Conservation (phyloP, 352 stramenopile genomes). For the Pythium phragmiticola region DNA sequence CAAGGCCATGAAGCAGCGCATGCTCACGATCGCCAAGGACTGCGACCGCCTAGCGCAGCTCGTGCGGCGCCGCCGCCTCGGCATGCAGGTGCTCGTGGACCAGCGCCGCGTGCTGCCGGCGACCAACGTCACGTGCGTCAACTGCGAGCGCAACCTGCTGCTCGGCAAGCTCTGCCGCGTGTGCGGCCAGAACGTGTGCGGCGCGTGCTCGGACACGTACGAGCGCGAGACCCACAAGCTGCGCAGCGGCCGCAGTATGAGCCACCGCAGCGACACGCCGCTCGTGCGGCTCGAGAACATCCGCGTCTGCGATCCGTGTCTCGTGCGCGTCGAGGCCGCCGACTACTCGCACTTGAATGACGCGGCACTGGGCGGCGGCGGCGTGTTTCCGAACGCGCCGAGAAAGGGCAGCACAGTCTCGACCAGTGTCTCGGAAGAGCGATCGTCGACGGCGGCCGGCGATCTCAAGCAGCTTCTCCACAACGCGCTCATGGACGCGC, state of each 20-base stretch:
- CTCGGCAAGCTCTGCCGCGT: slow-evolving; percentile 49
- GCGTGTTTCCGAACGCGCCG: slow-evolving; percentile 31
- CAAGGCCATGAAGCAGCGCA: slow-evolving; percentile 20
- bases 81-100: slow-evolving; percentile 51
- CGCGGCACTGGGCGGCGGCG: slow-evolving; percentile 20
- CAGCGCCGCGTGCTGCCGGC: slow-evolving; percentile 37
- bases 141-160: slow-evolving; percentile 44
- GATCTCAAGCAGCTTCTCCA: slow-evolving; percentile 41
- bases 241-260: not conserved
- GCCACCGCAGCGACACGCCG: not conserved
- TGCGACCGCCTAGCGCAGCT: slow-evolving; percentile 39
- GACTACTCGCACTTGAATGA: slow-evolving; percentile 41
- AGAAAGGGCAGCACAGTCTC: not conserved
- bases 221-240: slow-evolving; percentile 24
- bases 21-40: slow-evolving; percentile 20
- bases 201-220: slow-evolving; percentile 39
- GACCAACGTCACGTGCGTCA: slow-evolving; percentile 48
- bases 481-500: slow-evolving; percentile 34
- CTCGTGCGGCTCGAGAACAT: slow-evolving; percentile 29
- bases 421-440: no score
- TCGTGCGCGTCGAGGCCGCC: slow-evolving; percentile 50
- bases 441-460: slow-evolving; percentile 19
- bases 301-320: slow-evolving; percentile 53
- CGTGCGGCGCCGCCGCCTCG: slow-evolving; percentile 60
- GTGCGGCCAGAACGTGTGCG: slow-evolving; percentile 60